Evolutionary conservation across 208 protist species (phyloP), one percentile per base, ranked within the genome.

Genomic region (Trypanosoma cruzi): DNA sequence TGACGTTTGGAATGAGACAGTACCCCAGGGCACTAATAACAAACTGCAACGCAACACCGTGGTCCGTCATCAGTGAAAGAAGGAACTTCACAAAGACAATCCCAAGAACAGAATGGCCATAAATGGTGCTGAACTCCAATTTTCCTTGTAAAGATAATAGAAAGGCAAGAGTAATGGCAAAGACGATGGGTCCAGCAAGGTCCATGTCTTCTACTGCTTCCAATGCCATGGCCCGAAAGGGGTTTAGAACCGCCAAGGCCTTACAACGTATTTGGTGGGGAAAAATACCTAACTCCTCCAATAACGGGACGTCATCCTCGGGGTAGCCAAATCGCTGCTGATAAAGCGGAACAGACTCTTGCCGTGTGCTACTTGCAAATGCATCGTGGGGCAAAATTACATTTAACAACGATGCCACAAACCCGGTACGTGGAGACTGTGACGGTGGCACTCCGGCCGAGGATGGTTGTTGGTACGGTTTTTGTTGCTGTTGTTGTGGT

Each of bases 91-190:
- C 88, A 48, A 93, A 85, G 1, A 75, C 54, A 36, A 92, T 75
- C 28, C 90, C 90, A 48, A 92, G 22, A 10, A 96, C 81, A 29
- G 71, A 90, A 22, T 92, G 82, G 14, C 84, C 82, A 65, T 96
- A 96, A 58, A 93, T 89, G 32, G 85, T 85, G 65, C 82, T 92
- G 68, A 96, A 96, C 75, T 91, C 83, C 60, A 96, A 75, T 50
- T 88, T 91, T 18, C 86, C 84, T 6, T 80, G 87, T 46, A 96
- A 73, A 5, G 85, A 89, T 1, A 96, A 78, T 13, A 93, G 26
- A 10, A 87, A 61, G 18, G 87, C 90, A 26, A 96, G 72, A 10
- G 79, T 73, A 37, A 96, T 36, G 14, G 86, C 90, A 40, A 96
- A 91, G 29, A 93, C 44, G 22, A 93, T 46, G 2, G 90, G 90